These are phyloP conservation scores for Fusarium coicis DNA, from an alignment of 2,329 filamentous ascomycete genomes.

Conservation along the genomic window DNA sequence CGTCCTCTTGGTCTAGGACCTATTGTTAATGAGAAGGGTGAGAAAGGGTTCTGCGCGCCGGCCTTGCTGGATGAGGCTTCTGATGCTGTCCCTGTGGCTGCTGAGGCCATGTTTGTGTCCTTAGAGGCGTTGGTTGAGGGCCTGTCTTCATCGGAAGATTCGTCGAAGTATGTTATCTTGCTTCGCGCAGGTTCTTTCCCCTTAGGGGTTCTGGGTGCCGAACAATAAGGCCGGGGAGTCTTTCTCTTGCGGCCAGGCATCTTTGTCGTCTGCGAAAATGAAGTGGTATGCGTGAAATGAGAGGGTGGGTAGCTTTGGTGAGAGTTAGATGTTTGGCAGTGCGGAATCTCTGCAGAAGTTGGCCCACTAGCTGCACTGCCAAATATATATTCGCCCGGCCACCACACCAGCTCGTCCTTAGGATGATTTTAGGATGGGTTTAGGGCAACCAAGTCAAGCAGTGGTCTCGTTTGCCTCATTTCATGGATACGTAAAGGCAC, in stretches of 20 bases:
- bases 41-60: background rate
- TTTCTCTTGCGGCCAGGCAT: too few species aligned
- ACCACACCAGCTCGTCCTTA: background rate
- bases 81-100: too few species aligned
- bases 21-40: rapidly evolving
- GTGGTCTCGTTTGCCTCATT: background rate
- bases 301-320: too few species aligned
- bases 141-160: too few species aligned
- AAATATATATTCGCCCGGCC: background rate
- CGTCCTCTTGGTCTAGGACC: background rate
- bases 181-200: too few species aligned
- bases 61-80: too few species aligned
- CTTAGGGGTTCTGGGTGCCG: rapidly evolving
- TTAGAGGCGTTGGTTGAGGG: background rate
- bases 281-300: too few species aligned
- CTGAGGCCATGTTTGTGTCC: background rate
- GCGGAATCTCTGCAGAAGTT: background rate
- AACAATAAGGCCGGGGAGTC: background rate
- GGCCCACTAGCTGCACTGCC: background rate
- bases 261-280: too few species aligned
- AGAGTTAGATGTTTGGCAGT: background rate
- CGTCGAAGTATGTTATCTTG: too few species aligned
- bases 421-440: background rate
- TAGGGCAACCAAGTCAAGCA: background rate
- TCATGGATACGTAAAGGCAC: background rate